A percentile compares a stretch with the other conserved stretches of the same genome.
phyloP scores from a whole-genome alignment of 495 filamentous ascomycete species.

The Mytilinidion resinicola region DNA sequence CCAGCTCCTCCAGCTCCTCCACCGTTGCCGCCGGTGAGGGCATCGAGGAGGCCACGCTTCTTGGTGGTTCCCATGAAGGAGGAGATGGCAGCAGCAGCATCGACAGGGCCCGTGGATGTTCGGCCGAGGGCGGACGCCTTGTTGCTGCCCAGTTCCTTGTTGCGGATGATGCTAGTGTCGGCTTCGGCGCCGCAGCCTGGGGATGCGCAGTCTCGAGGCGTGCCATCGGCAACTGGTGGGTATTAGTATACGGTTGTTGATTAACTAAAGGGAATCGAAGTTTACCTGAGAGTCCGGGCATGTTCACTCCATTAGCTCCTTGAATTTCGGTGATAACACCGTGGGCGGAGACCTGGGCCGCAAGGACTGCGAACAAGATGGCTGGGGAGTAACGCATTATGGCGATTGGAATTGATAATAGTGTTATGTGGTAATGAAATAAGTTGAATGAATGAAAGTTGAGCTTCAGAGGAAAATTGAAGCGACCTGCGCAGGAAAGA shows the following conservation, averaged over 20 bases:
- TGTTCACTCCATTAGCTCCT: constrained; percentile 28
- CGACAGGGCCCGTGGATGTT: constrained; percentile 50
- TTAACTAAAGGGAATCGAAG: background rate
- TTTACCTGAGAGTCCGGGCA: constrained; percentile 29
- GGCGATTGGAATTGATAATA: constrained; percentile 10
- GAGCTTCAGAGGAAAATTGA: background rate
- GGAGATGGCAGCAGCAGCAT: constrained; percentile 36
- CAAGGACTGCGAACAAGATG: constrained; percentile 17
- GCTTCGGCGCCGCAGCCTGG: constrained; percentile 43
- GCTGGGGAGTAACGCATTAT: constrained; percentile 27
- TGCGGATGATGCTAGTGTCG: constrained; percentile 49
- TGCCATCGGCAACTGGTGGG: constrained; percentile 48
- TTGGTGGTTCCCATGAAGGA: constrained; percentile 31
- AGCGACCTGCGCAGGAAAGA: constrained; percentile 3
- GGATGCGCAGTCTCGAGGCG: constrained; percentile 50
- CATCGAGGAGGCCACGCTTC: constrained; percentile 22
- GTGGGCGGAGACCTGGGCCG: constrained; percentile 23
- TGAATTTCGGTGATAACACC: constrained; percentile 24
- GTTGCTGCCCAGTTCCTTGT: constrained; percentile 33
- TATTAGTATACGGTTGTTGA: constrained; percentile 1
- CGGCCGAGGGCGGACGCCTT: constrained; percentile 51
- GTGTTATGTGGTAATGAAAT: constrained; percentile 1
- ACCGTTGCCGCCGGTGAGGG: constrained; percentile 6
- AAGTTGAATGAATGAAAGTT: constrained; percentile 4
- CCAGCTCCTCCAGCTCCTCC: constrained; percentile 1